These are phyloP conservation scores for Colletotrichum orchidophilum DNA, from an alignment of 2,329 filamentous ascomycete genomes.

Conservation along the genomic window DNA sequence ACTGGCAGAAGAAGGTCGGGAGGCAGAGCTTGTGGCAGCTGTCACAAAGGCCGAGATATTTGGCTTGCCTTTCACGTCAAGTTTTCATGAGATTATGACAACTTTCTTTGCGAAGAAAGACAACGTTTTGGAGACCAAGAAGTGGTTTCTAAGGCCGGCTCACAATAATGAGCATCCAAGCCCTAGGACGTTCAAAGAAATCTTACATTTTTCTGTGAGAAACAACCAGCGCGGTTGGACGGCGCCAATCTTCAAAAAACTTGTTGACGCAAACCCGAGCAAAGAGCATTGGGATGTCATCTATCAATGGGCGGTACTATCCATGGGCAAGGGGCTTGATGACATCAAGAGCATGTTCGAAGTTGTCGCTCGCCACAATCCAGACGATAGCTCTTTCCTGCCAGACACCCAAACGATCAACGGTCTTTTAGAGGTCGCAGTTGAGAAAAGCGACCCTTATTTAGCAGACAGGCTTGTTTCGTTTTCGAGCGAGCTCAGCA, in stretches of 20 bases:
- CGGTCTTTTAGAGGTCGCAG: constrained; percentile 75
- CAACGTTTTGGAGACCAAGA: constrained; percentile 68
- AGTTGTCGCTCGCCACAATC: constrained; percentile 65
- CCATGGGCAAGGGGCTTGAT: constrained; percentile 74
- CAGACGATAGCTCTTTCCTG: constrained; percentile 54
- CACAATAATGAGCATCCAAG: constrained; percentile 50
- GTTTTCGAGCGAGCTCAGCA: constrained; percentile 70
- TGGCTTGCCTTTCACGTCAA: constrained; percentile 54
- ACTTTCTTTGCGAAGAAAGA: constrained; percentile 69
- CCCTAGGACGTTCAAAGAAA: constrained; percentile 57
- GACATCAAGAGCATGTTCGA: constrained; percentile 79
- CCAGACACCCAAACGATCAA: constrained; percentile 82
- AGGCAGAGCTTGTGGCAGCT: constrained; percentile 66
- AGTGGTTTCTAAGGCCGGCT: constrained; percentile 72
- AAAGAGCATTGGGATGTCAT: constrained; percentile 76
- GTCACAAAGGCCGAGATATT: constrained; percentile 60
- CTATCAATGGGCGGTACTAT: constrained; percentile 78
- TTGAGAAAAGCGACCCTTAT: constrained; percentile 74
- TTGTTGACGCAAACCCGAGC: constrained; percentile 55
- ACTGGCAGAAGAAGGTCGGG: constrained; percentile 67
- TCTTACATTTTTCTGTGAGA: constrained; percentile 70
- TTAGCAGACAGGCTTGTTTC: constrained; percentile 78
- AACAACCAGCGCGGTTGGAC: constrained; percentile 71
- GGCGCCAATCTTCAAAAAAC: constrained; percentile 63
- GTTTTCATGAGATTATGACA: constrained; percentile 65